Base-by-base conservation (phyloP, 176 grass and related monocot species). In the Phyllostachys edulis region DNA sequence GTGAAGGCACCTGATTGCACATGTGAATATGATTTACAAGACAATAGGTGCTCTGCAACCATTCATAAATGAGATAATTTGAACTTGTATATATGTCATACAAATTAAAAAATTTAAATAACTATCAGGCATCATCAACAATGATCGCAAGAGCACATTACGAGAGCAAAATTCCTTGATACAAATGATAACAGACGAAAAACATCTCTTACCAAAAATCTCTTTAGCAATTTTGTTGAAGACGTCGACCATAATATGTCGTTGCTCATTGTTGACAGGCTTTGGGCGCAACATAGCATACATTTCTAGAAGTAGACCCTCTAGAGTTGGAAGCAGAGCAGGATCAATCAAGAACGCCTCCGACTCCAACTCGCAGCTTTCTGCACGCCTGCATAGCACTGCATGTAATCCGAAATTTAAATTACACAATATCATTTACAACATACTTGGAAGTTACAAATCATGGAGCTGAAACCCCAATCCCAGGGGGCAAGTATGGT, bases 191-290 rank as follows among this genome's bases (percentile, higher is more conserved):
- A 5, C 45, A 72, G 3, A 65, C 6, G 17, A 51, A 80, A 47
- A 72, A 86, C 4, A 21, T 62, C 57, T 76, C 80, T 74, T 90
- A 98, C 95, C 95, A 86, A 90, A 94, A 63, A 90, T 84, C n/a
- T 82, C 74, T n/a, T n/a, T 61, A 54, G 67, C 82, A 26, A 93
- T 90, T 71, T 40, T 88, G 69, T 93, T 91, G 60, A 98, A 98
- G 75, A 85, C 68, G 1, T 52, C 11, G 21, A 98, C 41, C 69
- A 98, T 87, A 54, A 49, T 18, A 51, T 49, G 77, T 49, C 95
- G 80, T n/a, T 95, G 47, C 60, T 91, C 89, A 93, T 98, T 95
- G 49, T 98, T 82, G 4, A 77, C 83, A 64, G 82, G 79, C 73
- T 89, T 79, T 69, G 95, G 95, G 42, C 24, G 82, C 83, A 94